Conservation (phyloP, 352 stramenopile species). For the Globisporangium cederbergense region DNA sequence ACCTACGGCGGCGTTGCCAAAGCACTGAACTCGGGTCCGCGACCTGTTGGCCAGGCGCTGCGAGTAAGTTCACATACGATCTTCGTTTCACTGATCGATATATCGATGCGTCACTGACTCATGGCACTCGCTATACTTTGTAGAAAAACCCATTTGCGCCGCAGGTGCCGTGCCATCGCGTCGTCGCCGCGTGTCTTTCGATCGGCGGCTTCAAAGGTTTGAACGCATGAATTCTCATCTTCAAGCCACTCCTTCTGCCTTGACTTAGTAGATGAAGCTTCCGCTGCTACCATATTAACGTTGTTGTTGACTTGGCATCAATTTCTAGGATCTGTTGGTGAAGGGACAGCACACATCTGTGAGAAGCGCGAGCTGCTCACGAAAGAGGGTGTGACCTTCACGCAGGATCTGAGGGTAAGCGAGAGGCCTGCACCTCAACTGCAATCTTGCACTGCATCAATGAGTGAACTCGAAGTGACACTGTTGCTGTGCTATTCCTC, state of each 20-base stretch:
- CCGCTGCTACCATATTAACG: too few species aligned
- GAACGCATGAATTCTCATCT: too few species aligned
- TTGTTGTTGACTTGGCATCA: too few species aligned
- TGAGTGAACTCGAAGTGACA: too few species aligned
- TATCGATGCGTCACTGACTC: neutral
- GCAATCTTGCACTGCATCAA: neutral
- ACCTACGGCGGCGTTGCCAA: conserved; percentile 73
- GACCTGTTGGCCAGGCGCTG: conserved; percentile 75
- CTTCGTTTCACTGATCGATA: too few species aligned
- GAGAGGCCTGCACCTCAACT: neutral
- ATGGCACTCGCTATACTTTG: neutral
- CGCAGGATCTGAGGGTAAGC: conserved; percentile 19
- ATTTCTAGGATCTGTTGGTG: conserved; percentile 44
- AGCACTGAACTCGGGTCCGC: conserved; percentile 55
- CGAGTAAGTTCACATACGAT: conserved; percentile 31
- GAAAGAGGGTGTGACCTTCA: conserved; percentile 67
- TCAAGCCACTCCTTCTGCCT: too few species aligned
- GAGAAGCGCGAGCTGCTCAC: conserved; percentile 64
- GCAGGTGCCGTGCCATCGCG: conserved; percentile 71
- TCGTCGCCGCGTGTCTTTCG: conserved; percentile 62
- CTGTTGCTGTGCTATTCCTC: neutral
- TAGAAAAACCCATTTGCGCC: conserved; percentile 84
- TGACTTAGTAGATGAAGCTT: too few species aligned
- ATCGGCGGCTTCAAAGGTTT: conserved; percentile 77
- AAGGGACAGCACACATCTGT: conserved; percentile 53